Evolutionary conservation across 192 early-diverging fungal genomes (phyloP).

Genomic region (Dimargaris xerosporica): DNA sequence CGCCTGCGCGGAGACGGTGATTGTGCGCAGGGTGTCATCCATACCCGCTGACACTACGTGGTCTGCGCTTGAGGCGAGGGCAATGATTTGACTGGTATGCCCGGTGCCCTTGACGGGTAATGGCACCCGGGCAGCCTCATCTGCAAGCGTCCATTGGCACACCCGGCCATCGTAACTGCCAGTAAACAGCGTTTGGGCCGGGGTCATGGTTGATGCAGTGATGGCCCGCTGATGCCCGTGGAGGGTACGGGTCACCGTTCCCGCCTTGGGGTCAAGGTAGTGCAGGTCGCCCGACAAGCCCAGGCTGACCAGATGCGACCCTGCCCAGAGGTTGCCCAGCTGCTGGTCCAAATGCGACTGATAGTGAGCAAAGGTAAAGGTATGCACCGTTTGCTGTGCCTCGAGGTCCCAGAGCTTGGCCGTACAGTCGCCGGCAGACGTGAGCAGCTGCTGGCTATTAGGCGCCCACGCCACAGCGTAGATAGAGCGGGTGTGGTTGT

Average conservation of each 20-base stretch:
- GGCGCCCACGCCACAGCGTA: conserved; percentile 80
- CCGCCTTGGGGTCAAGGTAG: conserved; percentile 40
- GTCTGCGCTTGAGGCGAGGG: conserved; percentile 27
- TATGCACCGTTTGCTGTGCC: conserved; percentile 44
- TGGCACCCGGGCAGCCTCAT: conserved; percentile 22
- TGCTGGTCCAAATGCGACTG: conserved; percentile 39
- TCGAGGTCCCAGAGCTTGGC: conserved; percentile 85
- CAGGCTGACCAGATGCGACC: conserved; percentile 51
- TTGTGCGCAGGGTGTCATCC: conserved; percentile 50
- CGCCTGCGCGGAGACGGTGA: conserved; percentile 14
- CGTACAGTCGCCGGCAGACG: conserved; percentile 74
- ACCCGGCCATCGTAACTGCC: conserved; percentile 90
- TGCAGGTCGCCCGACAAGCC: conserved; percentile 81
- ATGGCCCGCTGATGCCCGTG: conserved; percentile 75
- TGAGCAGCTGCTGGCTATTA: conserved; percentile 55
- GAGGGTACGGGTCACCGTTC: conserved; percentile 15
- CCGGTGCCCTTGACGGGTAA: conserved; percentile 38
- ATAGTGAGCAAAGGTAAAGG: conserved; percentile 40
- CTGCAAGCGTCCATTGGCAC: conserved; percentile 48
- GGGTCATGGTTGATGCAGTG: conserved; percentile 48
- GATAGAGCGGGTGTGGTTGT: conserved; percentile 63
- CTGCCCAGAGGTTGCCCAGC: conserved; percentile 84
- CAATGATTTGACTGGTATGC: conserved; percentile 63
- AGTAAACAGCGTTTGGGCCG: conserved; percentile 49
- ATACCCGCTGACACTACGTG: conserved; percentile 48